Percentiles rank a stretch among this genome's conserved stretches.
Conservation (phyloP, 2,329 filamentous ascomycete species). For the Thermochaetoides dissita region DNA sequence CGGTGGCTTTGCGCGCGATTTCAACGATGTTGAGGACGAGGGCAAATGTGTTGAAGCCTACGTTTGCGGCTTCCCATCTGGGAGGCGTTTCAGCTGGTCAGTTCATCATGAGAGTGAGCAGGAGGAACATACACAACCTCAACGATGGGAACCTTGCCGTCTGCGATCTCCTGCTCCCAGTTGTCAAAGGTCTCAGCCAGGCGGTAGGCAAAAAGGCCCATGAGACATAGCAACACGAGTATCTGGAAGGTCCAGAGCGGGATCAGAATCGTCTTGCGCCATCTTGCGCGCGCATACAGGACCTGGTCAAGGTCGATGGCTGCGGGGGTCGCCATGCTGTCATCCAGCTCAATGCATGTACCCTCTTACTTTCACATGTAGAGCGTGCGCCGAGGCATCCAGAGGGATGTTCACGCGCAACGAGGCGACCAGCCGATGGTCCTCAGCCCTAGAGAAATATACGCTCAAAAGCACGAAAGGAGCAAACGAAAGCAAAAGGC, state of each 20-base stretch:
- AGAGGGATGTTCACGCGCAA: too few relatives aligned
- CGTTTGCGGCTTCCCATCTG: conserved; percentile 41
- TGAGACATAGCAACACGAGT: conserved; percentile 28
- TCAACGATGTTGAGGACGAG: conserved; percentile 34
- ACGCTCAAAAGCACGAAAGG: too few relatives aligned
- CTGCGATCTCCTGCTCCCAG: conserved; percentile 27
- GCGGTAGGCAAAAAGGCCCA: conserved; percentile 40
- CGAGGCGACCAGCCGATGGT: too few relatives aligned
- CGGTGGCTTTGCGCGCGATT: conserved; percentile 31
- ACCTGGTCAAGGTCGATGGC: conserved; percentile 31
- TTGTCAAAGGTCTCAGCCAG: conserved; percentile 32
- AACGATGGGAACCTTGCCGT: conserved; percentile 27
- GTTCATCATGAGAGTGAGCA: neutral
- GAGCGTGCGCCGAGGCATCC: too few relatives aligned
- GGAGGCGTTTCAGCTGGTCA: conserved; percentile 1
- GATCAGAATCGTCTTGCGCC: conserved; percentile 33
- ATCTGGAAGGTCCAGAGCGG: conserved; percentile 38
- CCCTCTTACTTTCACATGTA: too few relatives aligned
- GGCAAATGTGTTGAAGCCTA: conserved; percentile 33
- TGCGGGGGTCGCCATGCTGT: neutral
- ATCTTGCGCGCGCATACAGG: conserved; percentile 37
- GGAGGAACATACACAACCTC: conserved; percentile 32
- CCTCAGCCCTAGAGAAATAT: too few relatives aligned
- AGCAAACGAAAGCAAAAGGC: too few relatives aligned
- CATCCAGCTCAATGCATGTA: neutral